These are phyloP conservation scores for Leishmania tarentolae DNA, from an alignment of 208 protist species.

Conservation along the genomic window DNA sequence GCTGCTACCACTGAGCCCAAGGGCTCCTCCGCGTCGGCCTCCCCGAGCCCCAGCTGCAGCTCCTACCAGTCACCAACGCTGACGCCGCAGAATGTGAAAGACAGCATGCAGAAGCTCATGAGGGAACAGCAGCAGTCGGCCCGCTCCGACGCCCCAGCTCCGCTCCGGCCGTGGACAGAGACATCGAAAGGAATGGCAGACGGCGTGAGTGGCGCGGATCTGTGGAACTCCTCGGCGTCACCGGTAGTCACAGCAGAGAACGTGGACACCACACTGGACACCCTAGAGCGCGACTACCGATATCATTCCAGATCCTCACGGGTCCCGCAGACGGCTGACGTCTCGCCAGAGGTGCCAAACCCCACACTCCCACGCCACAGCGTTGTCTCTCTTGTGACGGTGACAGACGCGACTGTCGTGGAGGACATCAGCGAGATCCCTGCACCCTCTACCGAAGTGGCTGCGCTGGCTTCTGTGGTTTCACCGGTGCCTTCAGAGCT, in stretches of 20 bases:
- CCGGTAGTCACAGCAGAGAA: conserved; percentile 25
- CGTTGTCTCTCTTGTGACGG: neutral
- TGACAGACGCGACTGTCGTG: too few species aligned
- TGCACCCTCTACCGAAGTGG: neutral
- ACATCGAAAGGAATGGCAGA: neutral
- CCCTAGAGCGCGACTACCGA: conserved; percentile 22
- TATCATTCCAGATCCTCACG: conserved; percentile 14
- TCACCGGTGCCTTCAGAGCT: conserved; percentile 30
- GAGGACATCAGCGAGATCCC: neutral
- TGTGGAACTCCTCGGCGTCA: conserved; percentile 22
- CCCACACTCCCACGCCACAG: neutral
- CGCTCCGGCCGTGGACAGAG: conserved; percentile 25
- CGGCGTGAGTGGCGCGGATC: neutral
- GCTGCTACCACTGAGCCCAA: neutral
- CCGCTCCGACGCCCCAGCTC: conserved; percentile 34
- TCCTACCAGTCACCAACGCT: conserved; percentile 32
- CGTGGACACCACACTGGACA: conserved; percentile 14
- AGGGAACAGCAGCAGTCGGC: conserved; percentile 15
- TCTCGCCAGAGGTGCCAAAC: neutral
- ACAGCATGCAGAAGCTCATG: conserved; percentile 34
- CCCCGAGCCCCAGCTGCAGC: neutral
- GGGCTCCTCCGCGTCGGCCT: neutral
- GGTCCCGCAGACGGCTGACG: neutral
- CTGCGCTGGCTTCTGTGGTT: neutral
- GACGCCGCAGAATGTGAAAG: conserved; percentile 46